Evolutionary conservation across 176 grass and related monocot genomes (phyloP).

Genomic region (Alopecurus myosuroides): DNA sequence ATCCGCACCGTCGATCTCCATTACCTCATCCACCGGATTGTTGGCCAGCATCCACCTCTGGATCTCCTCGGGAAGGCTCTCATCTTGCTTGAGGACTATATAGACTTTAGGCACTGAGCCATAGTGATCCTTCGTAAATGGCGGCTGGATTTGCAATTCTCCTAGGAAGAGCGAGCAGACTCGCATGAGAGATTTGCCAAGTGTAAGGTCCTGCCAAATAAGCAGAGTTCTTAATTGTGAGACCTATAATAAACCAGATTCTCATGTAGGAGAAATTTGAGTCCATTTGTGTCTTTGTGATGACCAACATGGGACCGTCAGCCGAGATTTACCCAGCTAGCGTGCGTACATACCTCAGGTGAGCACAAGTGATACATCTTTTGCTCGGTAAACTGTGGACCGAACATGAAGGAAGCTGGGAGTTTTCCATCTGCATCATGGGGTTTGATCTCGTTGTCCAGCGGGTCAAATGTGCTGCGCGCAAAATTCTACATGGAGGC

Average conservation of each 20-base stretch:
- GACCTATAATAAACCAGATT: no score
- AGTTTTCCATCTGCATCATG: neutral
- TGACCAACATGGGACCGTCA: no score
- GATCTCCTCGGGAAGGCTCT: neutral
- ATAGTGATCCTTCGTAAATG: slow-evolving; percentile 19
- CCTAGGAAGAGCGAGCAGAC: slow-evolving; percentile 28
- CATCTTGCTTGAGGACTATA: slow-evolving; percentile 37
- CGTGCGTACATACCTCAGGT: neutral
- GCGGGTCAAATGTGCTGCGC: neutral
- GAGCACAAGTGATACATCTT: neutral
- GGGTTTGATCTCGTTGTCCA: slow-evolving; percentile 13
- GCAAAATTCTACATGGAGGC: no score
- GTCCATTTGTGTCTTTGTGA: no score
- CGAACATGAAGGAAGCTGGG: neutral
- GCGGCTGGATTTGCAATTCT: slow-evolving; percentile 18
- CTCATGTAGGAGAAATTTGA: no score
- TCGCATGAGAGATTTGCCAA: slow-evolving; percentile 40
- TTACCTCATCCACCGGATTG: slow-evolving; percentile 23
- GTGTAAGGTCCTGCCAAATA: slow-evolving; percentile 38
- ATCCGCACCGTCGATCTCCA: slow-evolving; percentile 32
- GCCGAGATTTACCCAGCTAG: no score
- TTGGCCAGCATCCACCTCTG: slow-evolving; percentile 38
- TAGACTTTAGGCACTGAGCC: slow-evolving; percentile 44
- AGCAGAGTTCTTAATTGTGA: neutral
- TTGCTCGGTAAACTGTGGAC: neutral